Base-by-base conservation (phyloP, 495 filamentous ascomycete species). In the Niebla homalea region DNA sequence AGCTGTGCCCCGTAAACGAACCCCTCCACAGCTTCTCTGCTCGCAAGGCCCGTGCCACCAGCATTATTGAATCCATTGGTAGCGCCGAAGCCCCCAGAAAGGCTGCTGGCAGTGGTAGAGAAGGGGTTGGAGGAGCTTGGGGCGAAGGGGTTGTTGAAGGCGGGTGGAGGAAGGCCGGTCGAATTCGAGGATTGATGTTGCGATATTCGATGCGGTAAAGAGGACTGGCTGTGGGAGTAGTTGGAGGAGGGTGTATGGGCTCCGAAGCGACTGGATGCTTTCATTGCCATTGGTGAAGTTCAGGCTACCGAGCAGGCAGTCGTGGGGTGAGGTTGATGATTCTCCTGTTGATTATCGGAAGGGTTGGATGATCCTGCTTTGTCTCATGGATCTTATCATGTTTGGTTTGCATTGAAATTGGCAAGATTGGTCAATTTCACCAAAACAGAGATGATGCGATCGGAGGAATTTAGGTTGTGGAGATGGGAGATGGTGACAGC, bases 21-120 rank as follows among this genome's bases (percentile, higher is more conserved):
- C 2, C 86, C 79, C 74, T 89, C 83, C 61, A 89, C 78, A 36
- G 87, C 88, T 26, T 85, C 88, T 63, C 90, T 85, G 64, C 87
- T 89, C n/a, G 78, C 89, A 36, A 96, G 76, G 1, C 88, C 87
- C 2, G 86, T 84, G 21, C 86, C 85, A 23, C n/a, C 23, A 41
- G 80, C 83, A 47, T 73, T 78, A 54, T 81, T 75, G 46, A 82
- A 71, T 43, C 74, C 69, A 41, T 62, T 64, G 49, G 60, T 68
- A 38, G 69, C 71, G 5, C 70, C 75, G 50, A 86, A 78, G 6
- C 74, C 80, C 36, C 77, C 65, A 2, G 75, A 67, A 53, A 79
- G 68, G 25, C 73, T 71, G 51, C 83, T 76, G 42, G 73, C 74
- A 4, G 71, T 71, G 5, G 77, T 60, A 22, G 74, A 71, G 60